phyloP scores from a whole-genome alignment of 257 asterid genomes.

The Solanum clarkiae region DNA sequence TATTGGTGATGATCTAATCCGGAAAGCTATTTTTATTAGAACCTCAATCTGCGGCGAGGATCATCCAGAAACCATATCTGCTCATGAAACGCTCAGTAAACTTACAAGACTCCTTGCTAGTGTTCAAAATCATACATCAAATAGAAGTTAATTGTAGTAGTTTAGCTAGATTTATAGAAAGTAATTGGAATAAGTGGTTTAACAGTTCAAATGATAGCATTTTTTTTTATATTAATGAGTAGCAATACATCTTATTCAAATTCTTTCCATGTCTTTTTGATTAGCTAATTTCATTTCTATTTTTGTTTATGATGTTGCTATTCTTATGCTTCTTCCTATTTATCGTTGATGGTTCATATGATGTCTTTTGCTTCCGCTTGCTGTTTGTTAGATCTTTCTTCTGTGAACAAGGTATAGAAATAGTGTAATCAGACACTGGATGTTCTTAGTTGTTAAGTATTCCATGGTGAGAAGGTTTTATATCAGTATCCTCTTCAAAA shows the following conservation, averaged over 20 bases:
- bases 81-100: constrained; percentile 76
- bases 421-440: background rate
- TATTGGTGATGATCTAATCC: constrained; percentile 69
- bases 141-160: constrained; percentile 1
- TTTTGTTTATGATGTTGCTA: background rate
- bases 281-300: background rate
- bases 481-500: background rate
- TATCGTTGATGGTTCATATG: background rate
- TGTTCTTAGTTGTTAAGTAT: background rate
- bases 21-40: constrained; percentile 78
- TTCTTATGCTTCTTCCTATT: background rate
- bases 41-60: constrained; percentile 82
- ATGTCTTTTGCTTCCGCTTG: background rate
- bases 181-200: background rate
- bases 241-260: background rate
- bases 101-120: constrained; percentile 72
- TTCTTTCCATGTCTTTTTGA: background rate
- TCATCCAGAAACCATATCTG: constrained; percentile 84
- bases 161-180: background rate
- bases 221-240: background rate
- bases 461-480: background rate
- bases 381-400: background rate
- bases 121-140: constrained; percentile 47
- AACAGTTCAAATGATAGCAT: background rate
- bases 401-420: background rate